phyloP scores from a whole-genome alignment of 495 filamentous ascomycete species.

The Cercophora samala region DNA sequence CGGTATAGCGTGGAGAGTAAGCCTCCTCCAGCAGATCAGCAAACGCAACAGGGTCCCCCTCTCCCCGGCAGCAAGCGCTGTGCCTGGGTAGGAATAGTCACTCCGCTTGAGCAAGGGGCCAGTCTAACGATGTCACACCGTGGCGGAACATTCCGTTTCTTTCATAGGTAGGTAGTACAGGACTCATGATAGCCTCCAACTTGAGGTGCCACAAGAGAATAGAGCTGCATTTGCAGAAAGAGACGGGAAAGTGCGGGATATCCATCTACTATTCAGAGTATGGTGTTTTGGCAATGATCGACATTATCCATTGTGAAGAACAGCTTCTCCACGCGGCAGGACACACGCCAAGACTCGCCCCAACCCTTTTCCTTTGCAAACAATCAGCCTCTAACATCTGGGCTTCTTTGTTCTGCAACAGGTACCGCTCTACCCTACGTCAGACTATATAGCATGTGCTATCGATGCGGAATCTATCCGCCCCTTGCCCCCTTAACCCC shows the following conservation, averaged over 20 bases:
- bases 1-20: no score
- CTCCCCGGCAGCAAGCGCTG: no score
- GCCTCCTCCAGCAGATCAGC: no score
- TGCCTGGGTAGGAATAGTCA: no score
- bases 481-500: no score
- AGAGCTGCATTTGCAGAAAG: not conserved
- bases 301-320: not conserved
- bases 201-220: not conserved
- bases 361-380: not conserved
- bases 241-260: not conserved
- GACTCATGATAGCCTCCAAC: not conserved
- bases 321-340: not conserved
- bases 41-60: no score
- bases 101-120: no score
- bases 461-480: not conserved
- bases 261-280: not conserved
- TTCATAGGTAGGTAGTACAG: no score
- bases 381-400: not conserved
- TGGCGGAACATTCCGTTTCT: no score
- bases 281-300: not conserved
- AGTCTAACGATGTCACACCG: no score
- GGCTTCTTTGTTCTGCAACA: not conserved
- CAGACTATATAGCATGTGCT: not conserved
- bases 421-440: not conserved
- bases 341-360: not conserved